Evolutionary conservation across 2,329 filamentous ascomycete species (phyloP), one percentile per base, ranked within the genome.

Genomic region (Coniella vitis): DNA sequence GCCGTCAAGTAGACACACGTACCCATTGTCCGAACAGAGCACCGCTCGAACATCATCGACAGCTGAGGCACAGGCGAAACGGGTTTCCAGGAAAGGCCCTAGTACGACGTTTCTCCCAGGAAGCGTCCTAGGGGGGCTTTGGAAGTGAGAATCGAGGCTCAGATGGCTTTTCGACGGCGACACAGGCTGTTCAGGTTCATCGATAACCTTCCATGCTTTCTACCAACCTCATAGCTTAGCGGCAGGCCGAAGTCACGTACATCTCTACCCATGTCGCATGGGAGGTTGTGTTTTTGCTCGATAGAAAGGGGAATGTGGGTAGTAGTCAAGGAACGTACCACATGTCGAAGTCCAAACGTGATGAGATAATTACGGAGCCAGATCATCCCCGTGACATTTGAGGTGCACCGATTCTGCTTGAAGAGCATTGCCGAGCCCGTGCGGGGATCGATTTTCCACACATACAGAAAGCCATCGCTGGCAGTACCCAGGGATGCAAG

Each of bases 391-490:
- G 84, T 84, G 58, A 97, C 79, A 54, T 82, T 83, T 16, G 87
- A 90, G 7, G 90, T 97, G 67, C 93, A 97, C 63, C 93, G 88
- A 66, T 97, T 82, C 59, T 97, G 74, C 78, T 95, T 63, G 75
- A 91, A 78, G 31, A 97, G 72, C 58, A 76, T 89, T 2, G 90
- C 84, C 17, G 84, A 78, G 16, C 90, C 91, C 9, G 81, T 93
- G 42, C 83, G 85, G n/a, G 84, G 70, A 60, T 94, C 90, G 56
- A 96, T 79, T 57, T 76, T 81, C 90, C 91, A 97, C 22, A 97
- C 76, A 63, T 91, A 95, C 17, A 98, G 74, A 62, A 94, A 97
- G 1, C 91, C 91, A 66, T 98, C 93, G 63, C 96, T 96, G 48
- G 86, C 79, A 16, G 86, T 81, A 22, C 93, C 93, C 12, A 98